Conservation (phyloP, 2,329 filamentous ascomycete species). For the Dryadomyces quercivorus region DNA sequence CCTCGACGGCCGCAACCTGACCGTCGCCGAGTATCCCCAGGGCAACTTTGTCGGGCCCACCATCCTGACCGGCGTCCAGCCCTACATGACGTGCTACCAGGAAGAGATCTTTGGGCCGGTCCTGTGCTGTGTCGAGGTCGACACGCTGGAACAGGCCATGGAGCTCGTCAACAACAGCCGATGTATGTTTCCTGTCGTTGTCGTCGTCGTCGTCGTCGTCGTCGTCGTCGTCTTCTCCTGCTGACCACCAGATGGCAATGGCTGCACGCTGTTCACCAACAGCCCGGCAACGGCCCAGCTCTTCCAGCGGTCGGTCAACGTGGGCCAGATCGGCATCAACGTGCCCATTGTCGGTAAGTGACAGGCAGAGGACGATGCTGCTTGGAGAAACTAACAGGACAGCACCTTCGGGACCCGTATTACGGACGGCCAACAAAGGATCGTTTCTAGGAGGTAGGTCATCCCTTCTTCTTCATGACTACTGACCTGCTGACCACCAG, state of each 20-base stretch:
- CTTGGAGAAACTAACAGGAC: background rate
- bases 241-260: conserved; percentile 50
- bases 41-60: conserved; percentile 78
- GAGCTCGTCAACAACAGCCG: conserved; percentile 73
- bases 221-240: too few species aligned
- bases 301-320: conserved; percentile 71
- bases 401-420: conserved; percentile 2
- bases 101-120: conserved; percentile 82
- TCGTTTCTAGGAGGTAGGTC: conserved; percentile 4
- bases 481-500: background rate
- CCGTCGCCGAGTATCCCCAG: conserved; percentile 65
- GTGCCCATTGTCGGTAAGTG: conserved; percentile 45
- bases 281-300: conserved; percentile 62
- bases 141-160: conserved; percentile 67
- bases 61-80: conserved; percentile 68
- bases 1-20: conserved; percentile 64
- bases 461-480: background rate
- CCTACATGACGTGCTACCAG: conserved; percentile 70
- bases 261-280: conserved; percentile 73
- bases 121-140: conserved; percentile 65
- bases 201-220: too few species aligned
- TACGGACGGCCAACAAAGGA: conserved; percentile 4
- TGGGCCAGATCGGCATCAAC: conserved; percentile 77
- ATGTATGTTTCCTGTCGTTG: conserved; percentile 27
- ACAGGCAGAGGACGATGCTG: background rate